Conservation (phyloP, 2,329 filamentous ascomycete genomes). For the Scytalidium lignicola region DNA sequence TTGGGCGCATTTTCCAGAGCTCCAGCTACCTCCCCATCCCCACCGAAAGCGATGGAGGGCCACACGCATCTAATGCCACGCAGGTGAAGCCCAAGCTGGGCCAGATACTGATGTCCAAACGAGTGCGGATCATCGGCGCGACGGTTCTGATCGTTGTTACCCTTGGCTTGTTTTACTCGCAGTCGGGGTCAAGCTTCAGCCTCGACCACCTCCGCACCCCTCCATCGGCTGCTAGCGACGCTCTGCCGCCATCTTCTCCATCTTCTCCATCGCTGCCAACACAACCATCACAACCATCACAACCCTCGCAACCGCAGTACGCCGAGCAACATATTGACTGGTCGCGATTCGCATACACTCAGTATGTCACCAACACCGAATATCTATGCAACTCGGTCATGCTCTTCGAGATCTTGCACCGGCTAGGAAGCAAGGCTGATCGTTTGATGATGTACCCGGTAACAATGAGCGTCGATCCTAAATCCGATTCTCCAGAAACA, state of each 20-base stretch:
- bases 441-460: constrained; percentile 42
- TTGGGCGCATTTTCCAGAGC: too few relatives aligned
- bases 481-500: constrained; percentile 25
- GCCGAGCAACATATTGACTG: constrained; percentile 29
- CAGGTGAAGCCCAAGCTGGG: constrained; percentile 24
- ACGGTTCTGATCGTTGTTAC: constrained; percentile 3
- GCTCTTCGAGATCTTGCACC: constrained; percentile 41
- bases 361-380: constrained; percentile 42
- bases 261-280: constrained; percentile 16
- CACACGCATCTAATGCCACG: too few relatives aligned
- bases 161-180: neutral
- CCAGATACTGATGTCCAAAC: constrained; percentile 33
- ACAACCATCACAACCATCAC: constrained; percentile 8
- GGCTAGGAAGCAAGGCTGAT: constrained; percentile 37
- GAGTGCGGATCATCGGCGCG: constrained; percentile 23
- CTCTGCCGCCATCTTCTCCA: constrained; percentile 26
- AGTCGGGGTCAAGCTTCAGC: neutral
- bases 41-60: neutral
- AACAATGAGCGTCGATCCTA: constrained; percentile 26
- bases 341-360: constrained; percentile 42
- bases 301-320: neutral
- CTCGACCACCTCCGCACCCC: constrained; percentile 3
- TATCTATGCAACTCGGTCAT: constrained; percentile 48
- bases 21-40: too few relatives aligned
- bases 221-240: constrained; percentile 17